Evolutionary conservation across 2,329 filamentous ascomycete species (phyloP).

Genomic region (Cladosporium sp.): DNA sequence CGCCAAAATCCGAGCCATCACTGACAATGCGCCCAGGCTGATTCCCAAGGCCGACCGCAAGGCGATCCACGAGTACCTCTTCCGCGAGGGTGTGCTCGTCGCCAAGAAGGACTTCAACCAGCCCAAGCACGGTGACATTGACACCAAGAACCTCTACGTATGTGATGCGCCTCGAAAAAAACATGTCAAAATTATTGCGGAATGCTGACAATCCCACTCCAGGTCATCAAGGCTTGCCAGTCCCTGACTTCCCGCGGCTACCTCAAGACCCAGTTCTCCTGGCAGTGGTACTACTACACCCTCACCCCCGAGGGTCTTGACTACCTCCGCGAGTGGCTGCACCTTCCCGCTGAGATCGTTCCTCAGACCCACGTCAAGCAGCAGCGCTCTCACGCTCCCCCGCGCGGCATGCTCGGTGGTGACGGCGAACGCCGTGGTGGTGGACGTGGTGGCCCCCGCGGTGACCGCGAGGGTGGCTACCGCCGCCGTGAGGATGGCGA

Average conservation of each 20-base stretch:
- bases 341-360: constrained; percentile 98
- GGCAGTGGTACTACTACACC: constrained; percentile 99
- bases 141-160: constrained; percentile 98
- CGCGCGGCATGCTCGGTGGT: constrained; percentile 94
- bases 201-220: constrained; percentile 22
- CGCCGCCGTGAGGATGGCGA: constrained; percentile 60
- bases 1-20: not conserved
- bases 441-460: constrained; percentile 73
- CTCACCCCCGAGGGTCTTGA: constrained; percentile 99
- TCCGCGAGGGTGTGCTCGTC: constrained; percentile 82
- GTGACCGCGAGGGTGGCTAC: constrained; percentile 71
- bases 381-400: constrained; percentile 96
- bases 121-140: constrained; percentile 95
- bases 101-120: constrained; percentile 99
- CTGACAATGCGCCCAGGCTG: constrained; percentile 64
- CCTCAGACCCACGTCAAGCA: constrained; percentile 99
- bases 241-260: constrained; percentile 97
- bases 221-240: constrained; percentile 97
- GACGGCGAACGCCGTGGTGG: constrained; percentile 72
- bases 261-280: constrained; percentile 99
- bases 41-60: constrained; percentile 99
- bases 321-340: constrained; percentile 99
- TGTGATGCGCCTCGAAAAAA: constrained; percentile 28
- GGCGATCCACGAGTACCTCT: constrained; percentile 99
- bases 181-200: not conserved